A percentile compares a stretch with the other conserved stretches of the same genome.
These are phyloP conservation scores for Astrocystis sublimbata DNA, from an alignment of 495 filamentous ascomycete genomes.

Conservation along the genomic window DNA sequence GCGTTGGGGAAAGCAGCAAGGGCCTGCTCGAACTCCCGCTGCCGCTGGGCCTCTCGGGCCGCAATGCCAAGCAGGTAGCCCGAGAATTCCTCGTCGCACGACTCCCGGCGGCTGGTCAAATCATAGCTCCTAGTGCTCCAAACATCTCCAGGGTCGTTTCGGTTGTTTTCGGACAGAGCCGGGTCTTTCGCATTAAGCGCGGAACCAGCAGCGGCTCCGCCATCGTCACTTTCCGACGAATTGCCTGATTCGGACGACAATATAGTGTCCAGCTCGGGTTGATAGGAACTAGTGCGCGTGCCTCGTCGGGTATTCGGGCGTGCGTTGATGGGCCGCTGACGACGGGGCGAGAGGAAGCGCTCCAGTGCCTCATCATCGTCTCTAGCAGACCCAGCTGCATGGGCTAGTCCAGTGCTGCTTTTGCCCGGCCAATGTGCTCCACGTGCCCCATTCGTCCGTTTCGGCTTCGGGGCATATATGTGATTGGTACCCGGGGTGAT, in stretches of 20 bases:
- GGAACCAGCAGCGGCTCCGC: slow-evolving; percentile 22
- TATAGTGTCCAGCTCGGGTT: slow-evolving; percentile 43
- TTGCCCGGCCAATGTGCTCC: slow-evolving; percentile 19
- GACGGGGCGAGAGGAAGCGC: slow-evolving; percentile 27
- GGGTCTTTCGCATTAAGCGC: slow-evolving; percentile 32
- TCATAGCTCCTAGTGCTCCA: slow-evolving; percentile 41
- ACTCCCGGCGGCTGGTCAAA: slow-evolving; percentile 51
- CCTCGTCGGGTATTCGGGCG: slow-evolving; percentile 41
- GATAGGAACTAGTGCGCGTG: slow-evolving; percentile 40
- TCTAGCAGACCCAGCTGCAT: slow-evolving; percentile 20
- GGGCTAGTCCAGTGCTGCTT: slow-evolving; percentile 24
- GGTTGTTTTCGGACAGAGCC: slow-evolving; percentile 28
- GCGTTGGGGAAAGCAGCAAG: slow-evolving; percentile 53
- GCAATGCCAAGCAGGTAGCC: slow-evolving; percentile 76
- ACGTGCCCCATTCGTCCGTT: slow-evolving; percentile 33
- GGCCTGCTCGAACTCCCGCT: slow-evolving; percentile 52
- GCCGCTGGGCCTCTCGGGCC: slow-evolving; percentile 71
- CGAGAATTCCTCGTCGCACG: slow-evolving; percentile 68
- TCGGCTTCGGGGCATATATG: slow-evolving; percentile 52
- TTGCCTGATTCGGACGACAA: slow-evolving; percentile 37
- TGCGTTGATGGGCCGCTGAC: slow-evolving; percentile 41
- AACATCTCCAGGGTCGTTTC: slow-evolving; percentile 32
- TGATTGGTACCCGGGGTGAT: slow-evolving; percentile 60
- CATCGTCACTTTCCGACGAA: slow-evolving; percentile 34
- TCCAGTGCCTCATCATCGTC: slow-evolving; percentile 18